Percentiles rank a stretch among this genome's conserved stretches.
phyloP scores from a whole-genome alignment of 331 rosid genomes.

The Rhamnella rubrinervis region DNA sequence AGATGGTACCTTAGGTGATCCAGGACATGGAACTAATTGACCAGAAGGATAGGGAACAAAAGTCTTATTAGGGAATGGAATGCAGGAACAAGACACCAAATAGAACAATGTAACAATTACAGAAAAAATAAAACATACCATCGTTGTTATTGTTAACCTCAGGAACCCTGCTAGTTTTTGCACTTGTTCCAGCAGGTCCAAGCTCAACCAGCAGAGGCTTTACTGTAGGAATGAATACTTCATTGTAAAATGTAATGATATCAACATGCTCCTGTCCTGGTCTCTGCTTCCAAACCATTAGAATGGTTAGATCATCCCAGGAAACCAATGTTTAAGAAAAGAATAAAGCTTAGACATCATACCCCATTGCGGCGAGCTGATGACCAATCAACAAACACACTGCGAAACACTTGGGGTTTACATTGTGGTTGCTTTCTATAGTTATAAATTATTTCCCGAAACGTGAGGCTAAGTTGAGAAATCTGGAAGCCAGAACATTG shows the following conservation, averaged over 20 bases:
- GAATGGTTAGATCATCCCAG: constrained; percentile 25
- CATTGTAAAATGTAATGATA: constrained; percentile 80
- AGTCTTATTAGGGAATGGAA: constrained; percentile 18
- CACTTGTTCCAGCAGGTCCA: constrained; percentile 63
- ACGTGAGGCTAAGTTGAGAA: constrained; percentile 79
- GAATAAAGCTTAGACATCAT: constrained; percentile 21
- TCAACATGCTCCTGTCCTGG: constrained; percentile 82
- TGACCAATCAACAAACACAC: constrained; percentile 85
- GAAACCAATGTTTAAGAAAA: constrained; percentile 5
- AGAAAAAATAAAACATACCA: constrained; percentile 38
- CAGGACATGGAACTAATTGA: constrained; percentile 71
- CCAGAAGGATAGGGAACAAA: constrained; percentile 29
- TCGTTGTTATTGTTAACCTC: constrained; percentile 61
- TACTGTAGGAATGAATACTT: constrained; percentile 74
- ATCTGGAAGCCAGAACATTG: constrained; percentile 59
- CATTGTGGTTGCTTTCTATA: constrained; percentile 93
- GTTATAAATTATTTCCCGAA: constrained; percentile 77
- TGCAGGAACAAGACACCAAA: constrained; percentile 24
- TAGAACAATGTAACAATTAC: constrained; percentile 3
- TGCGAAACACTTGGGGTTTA: constrained; percentile 83
- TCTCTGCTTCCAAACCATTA: constrained; percentile 50
- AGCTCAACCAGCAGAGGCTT: constrained; percentile 83
- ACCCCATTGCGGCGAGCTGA: constrained; percentile 69
- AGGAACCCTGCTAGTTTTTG: constrained; percentile 48
- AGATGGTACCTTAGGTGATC: constrained; percentile 82